phyloP scores from a whole-genome alignment of 2,329 filamentous ascomycete genomes.

The Phoma sp. region DNA sequence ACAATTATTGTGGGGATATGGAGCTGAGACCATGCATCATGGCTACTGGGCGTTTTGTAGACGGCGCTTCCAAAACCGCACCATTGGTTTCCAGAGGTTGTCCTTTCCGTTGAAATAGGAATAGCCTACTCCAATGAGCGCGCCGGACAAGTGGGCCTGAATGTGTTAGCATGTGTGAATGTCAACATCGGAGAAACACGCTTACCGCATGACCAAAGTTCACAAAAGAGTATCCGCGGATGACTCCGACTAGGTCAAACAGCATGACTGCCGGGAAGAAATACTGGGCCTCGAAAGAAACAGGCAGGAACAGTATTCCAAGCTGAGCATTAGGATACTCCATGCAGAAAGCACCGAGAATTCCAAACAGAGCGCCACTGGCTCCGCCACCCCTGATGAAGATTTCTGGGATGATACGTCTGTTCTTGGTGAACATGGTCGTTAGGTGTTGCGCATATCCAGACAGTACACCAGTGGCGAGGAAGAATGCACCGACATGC shows the following conservation, averaged over 20 bases:
- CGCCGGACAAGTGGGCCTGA: constrained; percentile 44
- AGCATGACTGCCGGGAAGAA: constrained; percentile 41
- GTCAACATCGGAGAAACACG: background rate
- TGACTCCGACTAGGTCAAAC: constrained; percentile 42
- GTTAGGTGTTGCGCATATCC: constrained; percentile 40
- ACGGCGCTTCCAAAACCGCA: constrained; percentile 34
- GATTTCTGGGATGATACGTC: constrained; percentile 25
- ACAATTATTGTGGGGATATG: constrained; percentile 1
- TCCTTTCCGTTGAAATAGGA: constrained; percentile 43
- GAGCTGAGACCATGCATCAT: background rate
- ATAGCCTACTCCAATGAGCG: constrained; percentile 38
- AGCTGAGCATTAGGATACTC: constrained; percentile 39
- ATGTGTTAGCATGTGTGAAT: constrained; percentile 16
- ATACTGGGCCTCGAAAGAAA: constrained; percentile 38
- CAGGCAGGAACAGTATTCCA: constrained; percentile 42
- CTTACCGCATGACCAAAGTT: constrained; percentile 45
- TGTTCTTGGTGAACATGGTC: constrained; percentile 31
- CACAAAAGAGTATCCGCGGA: constrained; percentile 35
- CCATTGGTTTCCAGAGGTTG: constrained; percentile 43
- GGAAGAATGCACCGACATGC: constrained; percentile 39
- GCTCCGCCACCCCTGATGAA: constrained; percentile 41
- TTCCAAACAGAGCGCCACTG: constrained; percentile 42
- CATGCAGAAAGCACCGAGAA: constrained; percentile 39
- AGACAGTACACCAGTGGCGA: constrained; percentile 37
- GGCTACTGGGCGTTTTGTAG: constrained; percentile 21